phyloP scores from a whole-genome alignment of 257 asterid genomes.

The Solanum habrochaites region DNA sequence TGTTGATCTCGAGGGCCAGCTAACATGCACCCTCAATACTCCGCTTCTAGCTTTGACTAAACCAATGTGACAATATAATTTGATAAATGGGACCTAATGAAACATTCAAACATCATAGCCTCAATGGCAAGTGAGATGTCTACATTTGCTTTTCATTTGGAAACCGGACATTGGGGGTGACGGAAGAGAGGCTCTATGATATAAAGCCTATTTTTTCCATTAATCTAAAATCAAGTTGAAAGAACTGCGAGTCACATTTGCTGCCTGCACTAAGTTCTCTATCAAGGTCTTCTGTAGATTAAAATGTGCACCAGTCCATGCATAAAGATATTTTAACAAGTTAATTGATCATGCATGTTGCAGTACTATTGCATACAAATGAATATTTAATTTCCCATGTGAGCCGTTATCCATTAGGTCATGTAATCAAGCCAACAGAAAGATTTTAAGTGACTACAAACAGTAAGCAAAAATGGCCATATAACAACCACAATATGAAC shows the following conservation, averaged over 20 bases:
- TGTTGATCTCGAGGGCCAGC: not conserved
- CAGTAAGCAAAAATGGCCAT: not conserved
- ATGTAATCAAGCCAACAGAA: not conserved
- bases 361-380: not conserved
- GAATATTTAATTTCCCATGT: not conserved
- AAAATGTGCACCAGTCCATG: not conserved
- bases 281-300: not conserved
- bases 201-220: not conserved
- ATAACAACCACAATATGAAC: not conserved
- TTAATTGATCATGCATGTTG: not conserved
- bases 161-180: not conserved
- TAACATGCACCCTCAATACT: not conserved
- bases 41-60: not conserved
- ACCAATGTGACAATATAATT: not conserved
- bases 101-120: not conserved
- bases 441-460: not conserved
- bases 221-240: not conserved
- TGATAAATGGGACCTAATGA: not conserved
- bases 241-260: not conserved
- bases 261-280: not conserved
- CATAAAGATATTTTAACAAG: not conserved
- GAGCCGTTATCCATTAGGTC: not conserved
- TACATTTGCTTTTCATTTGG: not conserved
- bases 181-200: not conserved
- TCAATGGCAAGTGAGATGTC: not conserved